Evolutionary conservation across 345 rosid species (phyloP), one percentile per base, ranked within the genome.

Genomic region (Bruguiera sexangula): DNA sequence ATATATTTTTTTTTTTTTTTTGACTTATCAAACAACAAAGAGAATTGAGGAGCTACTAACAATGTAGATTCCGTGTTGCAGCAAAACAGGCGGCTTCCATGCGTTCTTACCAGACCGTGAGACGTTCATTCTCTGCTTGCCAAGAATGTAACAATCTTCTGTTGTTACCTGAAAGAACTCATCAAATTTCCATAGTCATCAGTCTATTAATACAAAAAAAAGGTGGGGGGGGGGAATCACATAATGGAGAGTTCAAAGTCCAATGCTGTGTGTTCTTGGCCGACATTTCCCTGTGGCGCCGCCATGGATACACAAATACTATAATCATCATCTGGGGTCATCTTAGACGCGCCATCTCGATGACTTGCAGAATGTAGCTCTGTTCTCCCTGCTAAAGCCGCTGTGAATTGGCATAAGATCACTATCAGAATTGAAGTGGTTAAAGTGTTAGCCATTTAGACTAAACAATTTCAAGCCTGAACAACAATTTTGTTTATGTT

Each of bases 61-160:
- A 81, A 66, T 59, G 58, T 80, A 32, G 22, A 85, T 43, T 39
- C 86, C 85, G 65, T 85, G 89, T 26, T 85, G 89, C 6, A 85
- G 62, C 24, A 85, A 72, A 69, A 85, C 84, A 1, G 89, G 86
- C 26, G 85, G 81, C 65, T 79, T 82, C 67, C 63, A 37, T 18
- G 80, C 78, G 2, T 16, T 16, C 60, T 59, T 64, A 3, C 86
- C 79, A 0, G 82, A 76, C 31, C 29, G 62, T 8, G 51, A 58
- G 11, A 30, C 71, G 2, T 79, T 79, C 48, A 83, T 81, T 72
- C 89, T 82, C 76, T 82, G 85, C 34, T 82, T 24, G 57, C 86
- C 70, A 15, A 82, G 82, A 53, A 85, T 81, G 57, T 79, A 85
- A 29, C 88, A 86, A 66, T 85, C 85, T 63, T 82, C 11, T 8